Evolutionary conservation across 2,329 filamentous ascomycete genomes (phyloP).

Genomic region (Nemania sp.): DNA sequence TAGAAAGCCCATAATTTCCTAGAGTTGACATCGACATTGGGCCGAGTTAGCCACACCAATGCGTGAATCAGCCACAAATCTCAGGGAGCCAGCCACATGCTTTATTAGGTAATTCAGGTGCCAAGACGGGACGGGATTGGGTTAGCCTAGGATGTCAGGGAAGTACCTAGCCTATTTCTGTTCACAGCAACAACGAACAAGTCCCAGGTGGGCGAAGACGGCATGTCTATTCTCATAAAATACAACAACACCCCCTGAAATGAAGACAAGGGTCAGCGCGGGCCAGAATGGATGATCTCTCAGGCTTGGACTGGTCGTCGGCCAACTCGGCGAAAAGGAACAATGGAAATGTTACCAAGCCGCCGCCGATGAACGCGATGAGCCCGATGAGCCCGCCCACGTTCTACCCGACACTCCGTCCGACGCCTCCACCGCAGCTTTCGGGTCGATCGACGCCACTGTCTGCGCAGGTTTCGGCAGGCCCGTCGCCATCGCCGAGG

Average conservation of each 20-base stretch:
- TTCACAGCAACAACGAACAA: conserved; percentile 5
- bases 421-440: conserved; percentile 58
- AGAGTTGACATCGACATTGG: too few relatives aligned
- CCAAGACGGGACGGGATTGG: conserved; percentile 12
- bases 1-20: background rate
- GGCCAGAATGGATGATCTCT: conserved; percentile 41
- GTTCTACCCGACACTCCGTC: conserved; percentile 50
- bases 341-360: conserved; percentile 32
- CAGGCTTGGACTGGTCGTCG: conserved; percentile 41
- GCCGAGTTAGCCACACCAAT: conserved; percentile 6
- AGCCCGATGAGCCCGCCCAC: conserved; percentile 36
- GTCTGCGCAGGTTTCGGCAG: conserved; percentile 52
- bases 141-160: background rate
- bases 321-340: conserved; percentile 30
- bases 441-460: conserved; percentile 62
- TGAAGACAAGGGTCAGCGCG: conserved; percentile 29
- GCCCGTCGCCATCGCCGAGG: conserved; percentile 47
- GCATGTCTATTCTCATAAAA: conserved; percentile 21
- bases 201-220: conserved; percentile 13
- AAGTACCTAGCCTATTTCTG: too few relatives aligned
- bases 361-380: conserved; percentile 35
- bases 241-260: conserved; percentile 34
- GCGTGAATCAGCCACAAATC: conserved; percentile 11
- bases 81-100: conserved; percentile 3
- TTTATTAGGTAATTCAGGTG: background rate